phyloP scores from a whole-genome alignment of 805 yeast genomes.

The Schwanniomyces pseudopolymorphus region DNA sequence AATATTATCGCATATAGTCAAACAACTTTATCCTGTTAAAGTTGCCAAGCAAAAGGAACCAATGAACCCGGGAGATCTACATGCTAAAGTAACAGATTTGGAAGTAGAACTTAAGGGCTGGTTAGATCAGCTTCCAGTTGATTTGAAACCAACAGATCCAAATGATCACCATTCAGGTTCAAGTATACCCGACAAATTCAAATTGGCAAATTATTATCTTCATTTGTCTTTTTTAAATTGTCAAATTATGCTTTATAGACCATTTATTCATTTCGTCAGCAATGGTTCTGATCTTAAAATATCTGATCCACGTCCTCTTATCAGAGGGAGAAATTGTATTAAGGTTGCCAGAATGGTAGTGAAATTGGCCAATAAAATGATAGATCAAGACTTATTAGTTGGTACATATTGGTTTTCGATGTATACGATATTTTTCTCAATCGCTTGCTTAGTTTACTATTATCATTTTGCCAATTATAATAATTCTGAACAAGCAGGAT shows the following conservation, averaged over 20 bases:
- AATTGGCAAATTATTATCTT: slow-evolving; percentile 71
- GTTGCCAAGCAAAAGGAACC: slow-evolving; percentile 22
- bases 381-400: slow-evolving; percentile 63
- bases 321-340: slow-evolving; percentile 79
- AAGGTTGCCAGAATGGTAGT: slow-evolving; percentile 82
- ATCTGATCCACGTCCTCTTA: slow-evolving; percentile 59
- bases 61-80: slow-evolving; percentile 35
- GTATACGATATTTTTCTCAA: slow-evolving; percentile 84
- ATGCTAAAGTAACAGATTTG: slow-evolving; percentile 53
- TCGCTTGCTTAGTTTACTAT: slow-evolving; percentile 82
- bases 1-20: slow-evolving; percentile 69
- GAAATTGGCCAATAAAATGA: slow-evolving; percentile 77
- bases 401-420: slow-evolving; percentile 93
- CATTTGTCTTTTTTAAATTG: slow-evolving; percentile 74
- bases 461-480: slow-evolving; percentile 53
- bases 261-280: slow-evolving; percentile 81
- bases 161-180: slow-evolving; percentile 16
- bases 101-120: slow-evolving; percentile 71
- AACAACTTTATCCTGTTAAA: slow-evolving; percentile 73
- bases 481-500: slow-evolving; percentile 26
- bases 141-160: slow-evolving; percentile 73
- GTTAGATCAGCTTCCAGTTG: slow-evolving; percentile 68
- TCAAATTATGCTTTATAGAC: slow-evolving; percentile 78
- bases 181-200: slow-evolving; percentile 52
- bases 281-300: slow-evolving; percentile 42